Evolutionary conservation across 306 rosid genomes (phyloP).

Genomic region (Quillaja saponaria): DNA sequence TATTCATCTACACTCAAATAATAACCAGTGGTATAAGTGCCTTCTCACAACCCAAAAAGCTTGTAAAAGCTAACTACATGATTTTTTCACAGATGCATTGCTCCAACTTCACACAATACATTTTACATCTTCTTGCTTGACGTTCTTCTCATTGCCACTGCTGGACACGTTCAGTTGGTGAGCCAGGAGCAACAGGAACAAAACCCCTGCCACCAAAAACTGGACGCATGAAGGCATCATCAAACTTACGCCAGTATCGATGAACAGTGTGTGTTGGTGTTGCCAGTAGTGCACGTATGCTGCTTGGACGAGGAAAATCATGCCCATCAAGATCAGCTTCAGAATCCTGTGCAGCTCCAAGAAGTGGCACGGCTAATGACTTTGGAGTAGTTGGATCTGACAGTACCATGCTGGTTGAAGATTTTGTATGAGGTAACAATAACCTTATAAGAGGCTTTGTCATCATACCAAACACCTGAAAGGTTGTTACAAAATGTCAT

Average conservation of each 20-base stretch:
- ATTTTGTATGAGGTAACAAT: constrained; percentile 60
- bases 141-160: constrained; percentile 49
- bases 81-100: too few species aligned
- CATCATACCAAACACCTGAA: constrained; percentile 89
- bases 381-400: constrained; percentile 62
- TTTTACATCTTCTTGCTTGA: too few species aligned
- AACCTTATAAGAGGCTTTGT: constrained; percentile 86
- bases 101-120: too few species aligned
- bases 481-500: constrained; percentile 29
- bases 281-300: constrained; percentile 66
- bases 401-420: constrained; percentile 47
- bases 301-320: constrained; percentile 46
- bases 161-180: constrained; percentile 50
- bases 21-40: too few species aligned
- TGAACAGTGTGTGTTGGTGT: constrained; percentile 86
- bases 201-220: constrained; percentile 95
- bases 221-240: constrained; percentile 87
- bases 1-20: too few species aligned
- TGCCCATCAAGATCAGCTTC: constrained; percentile 49
- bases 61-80: too few species aligned
- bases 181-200: constrained; percentile 68
- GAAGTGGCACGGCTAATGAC: constrained; percentile 63
- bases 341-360: constrained; percentile 54
- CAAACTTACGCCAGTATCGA: constrained; percentile 86
- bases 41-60: too few species aligned